Evolutionary conservation across 352 stramenopile genomes (phyloP), one percentile per base, ranked within the genome.

Genomic region (Globisporangium echinulatum): DNA sequence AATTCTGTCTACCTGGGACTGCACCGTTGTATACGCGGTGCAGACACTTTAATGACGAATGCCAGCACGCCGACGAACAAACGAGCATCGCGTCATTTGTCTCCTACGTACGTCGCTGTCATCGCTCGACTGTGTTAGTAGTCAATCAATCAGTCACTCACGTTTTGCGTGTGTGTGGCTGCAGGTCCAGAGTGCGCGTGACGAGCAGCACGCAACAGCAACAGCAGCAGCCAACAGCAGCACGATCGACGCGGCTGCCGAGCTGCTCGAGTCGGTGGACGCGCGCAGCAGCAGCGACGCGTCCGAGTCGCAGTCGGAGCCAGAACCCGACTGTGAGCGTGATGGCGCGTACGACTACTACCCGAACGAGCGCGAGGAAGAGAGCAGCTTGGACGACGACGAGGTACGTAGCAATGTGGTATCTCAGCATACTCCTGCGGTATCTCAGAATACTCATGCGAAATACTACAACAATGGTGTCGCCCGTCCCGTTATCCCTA

Each of bases 41-140:
- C 54, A 89, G 82, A 38, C 82, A 90, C 63, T 90, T 90, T 58
- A 76, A 73, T 15, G 65, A 88, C n/a, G 75, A 77, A 49, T 85
- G 80, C 64, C 74, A 85, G 49, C 72, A 68, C 33, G 62, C 76
- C 4, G 77, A 92, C 47, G 83, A 92, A 67, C 64, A 70, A 38
- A 66, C 64, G 14, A 88, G 72, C 48, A 90, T 92, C 47, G 57
- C 73, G 40, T 82, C 75, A 19, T 91, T 91, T 33, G 62, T 90
- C 37, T 68, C 70, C 48, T 92, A 86, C 40, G 83, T 92, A 71
- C 40, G 79, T 63, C 10, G 36, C 43, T 25, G 25, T 25, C 25
- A 25, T 25, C 1, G 25, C 25, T 25, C 25, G 25, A 25, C 25
- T 25, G 25, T 25, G 25, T 25, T 25, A 2, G 25, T 2, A 25